These are phyloP conservation scores for Phyllosticta ampelicida DNA, from an alignment of 2,329 filamentous ascomycete species.

Conservation along the genomic window DNA sequence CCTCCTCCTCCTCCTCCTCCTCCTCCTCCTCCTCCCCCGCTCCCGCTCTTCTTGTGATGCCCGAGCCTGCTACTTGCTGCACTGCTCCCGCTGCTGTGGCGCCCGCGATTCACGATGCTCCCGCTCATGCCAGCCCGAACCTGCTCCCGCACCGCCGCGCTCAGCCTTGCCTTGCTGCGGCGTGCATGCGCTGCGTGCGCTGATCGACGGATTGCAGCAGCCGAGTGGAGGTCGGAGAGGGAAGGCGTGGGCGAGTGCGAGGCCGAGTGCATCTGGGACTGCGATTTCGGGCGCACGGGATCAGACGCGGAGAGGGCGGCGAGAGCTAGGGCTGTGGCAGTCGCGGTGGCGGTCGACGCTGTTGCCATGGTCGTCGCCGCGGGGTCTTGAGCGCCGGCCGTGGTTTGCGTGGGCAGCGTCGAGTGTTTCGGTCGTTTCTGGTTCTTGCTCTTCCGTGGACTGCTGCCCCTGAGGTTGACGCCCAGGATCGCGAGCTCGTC, in stretches of 20 bases:
- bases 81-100: not conserved
- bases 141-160: constrained; percentile 6
- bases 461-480: not conserved
- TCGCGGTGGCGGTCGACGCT: not conserved
- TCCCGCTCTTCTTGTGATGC: not conserved
- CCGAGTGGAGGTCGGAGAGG: constrained; percentile 3
- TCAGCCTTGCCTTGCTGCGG: not conserved
- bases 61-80: not conserved
- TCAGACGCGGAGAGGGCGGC: not conserved
- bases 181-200: not conserved
- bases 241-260: not conserved
- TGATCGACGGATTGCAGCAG: not conserved
- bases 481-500: not conserved
- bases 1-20: not conserved
- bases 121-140: not conserved
- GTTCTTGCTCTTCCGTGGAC: not conserved
- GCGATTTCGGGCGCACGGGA: too few relatives aligned
- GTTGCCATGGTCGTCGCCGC: not conserved
- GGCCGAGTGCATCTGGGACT: too few relatives aligned
- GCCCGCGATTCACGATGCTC: constrained; percentile 7
- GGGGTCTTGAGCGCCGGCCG: not conserved
- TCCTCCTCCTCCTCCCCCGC: not conserved
- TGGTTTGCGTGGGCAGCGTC: not conserved
- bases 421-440: not conserved
- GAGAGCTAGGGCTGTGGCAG: not conserved